Conservation (phyloP, 257 asterid genomes). For the Solanum appendiculatum region DNA sequence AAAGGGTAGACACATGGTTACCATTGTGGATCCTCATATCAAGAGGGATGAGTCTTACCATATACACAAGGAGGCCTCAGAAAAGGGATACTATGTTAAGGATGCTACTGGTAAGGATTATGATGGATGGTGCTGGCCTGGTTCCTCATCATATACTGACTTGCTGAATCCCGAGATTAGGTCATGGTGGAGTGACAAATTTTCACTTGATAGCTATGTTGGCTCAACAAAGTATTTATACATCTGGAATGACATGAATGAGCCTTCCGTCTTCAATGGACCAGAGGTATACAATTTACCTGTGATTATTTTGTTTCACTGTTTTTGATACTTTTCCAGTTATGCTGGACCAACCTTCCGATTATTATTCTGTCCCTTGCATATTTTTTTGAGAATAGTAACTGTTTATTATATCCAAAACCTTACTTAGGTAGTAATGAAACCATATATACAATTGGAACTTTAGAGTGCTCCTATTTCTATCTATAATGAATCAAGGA, state of each 20-base stretch:
- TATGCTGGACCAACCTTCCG: neutral
- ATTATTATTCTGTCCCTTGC: neutral
- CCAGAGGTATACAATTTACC: constrained; percentile 63
- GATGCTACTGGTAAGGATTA: constrained; percentile 81
- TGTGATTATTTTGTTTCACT: neutral
- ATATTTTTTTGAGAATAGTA: neutral
- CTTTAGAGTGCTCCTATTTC: neutral
- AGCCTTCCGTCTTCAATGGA: constrained; percentile 97
- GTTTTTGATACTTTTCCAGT: neutral
- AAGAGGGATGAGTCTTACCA: constrained; percentile 79
- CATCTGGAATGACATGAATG: constrained; percentile 98
- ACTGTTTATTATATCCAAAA: too few species aligned
- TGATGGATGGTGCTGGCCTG: constrained; percentile 99
- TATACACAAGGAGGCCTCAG: constrained; percentile 85
- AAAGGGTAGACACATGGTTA: constrained; percentile 93
- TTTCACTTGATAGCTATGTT: constrained; percentile 54
- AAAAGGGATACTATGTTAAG: constrained; percentile 79
- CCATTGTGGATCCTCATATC: constrained; percentile 97
- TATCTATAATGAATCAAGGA: neutral
- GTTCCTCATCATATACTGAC: constrained; percentile 87
- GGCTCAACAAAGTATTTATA: constrained; percentile 85
- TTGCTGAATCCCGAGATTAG: constrained; percentile 83
- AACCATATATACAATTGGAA: neutral
- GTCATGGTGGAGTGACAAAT: constrained; percentile 92
- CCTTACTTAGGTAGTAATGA: neutral